These are phyloP conservation scores for Tricholoma saponaceum DNA, from an alignment of 768 basidiomycete genomes.

Conservation along the genomic window DNA sequence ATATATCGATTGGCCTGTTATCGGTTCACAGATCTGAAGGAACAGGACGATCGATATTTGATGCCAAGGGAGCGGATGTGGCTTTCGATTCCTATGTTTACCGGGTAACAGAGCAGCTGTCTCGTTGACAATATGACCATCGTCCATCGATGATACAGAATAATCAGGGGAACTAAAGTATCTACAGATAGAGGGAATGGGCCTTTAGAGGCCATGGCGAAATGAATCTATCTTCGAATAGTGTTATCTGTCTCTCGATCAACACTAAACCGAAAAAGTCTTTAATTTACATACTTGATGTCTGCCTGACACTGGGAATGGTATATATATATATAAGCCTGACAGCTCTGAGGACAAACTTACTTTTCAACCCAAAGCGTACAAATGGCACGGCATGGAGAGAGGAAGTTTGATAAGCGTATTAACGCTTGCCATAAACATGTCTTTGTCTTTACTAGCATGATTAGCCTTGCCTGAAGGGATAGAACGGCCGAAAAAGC, in stretches of 20 bases:
- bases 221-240: neutral
- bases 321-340: neutral
- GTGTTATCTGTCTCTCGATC: neutral
- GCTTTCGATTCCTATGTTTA: neutral
- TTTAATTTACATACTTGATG: neutral
- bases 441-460: too few species aligned
- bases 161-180: neutral
- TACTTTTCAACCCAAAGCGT: too few species aligned
- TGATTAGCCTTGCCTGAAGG: too few species aligned
- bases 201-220: neutral
- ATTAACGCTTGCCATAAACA: too few species aligned
- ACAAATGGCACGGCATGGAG: too few species aligned
- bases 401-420: too few species aligned
- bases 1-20: constrained; percentile 35
- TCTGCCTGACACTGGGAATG: neutral
- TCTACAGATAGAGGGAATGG: neutral
- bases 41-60: constrained; percentile 33
- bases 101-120: neutral
- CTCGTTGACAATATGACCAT: neutral
- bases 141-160: neutral
- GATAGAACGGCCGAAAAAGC: too few species aligned
- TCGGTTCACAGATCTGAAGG: constrained; percentile 30
- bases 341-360: neutral
- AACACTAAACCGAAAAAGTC: neutral
- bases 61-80: constrained; percentile 30